Conservation (phyloP, 306 rosid genomes). For the Ziziphus jujuba region DNA sequence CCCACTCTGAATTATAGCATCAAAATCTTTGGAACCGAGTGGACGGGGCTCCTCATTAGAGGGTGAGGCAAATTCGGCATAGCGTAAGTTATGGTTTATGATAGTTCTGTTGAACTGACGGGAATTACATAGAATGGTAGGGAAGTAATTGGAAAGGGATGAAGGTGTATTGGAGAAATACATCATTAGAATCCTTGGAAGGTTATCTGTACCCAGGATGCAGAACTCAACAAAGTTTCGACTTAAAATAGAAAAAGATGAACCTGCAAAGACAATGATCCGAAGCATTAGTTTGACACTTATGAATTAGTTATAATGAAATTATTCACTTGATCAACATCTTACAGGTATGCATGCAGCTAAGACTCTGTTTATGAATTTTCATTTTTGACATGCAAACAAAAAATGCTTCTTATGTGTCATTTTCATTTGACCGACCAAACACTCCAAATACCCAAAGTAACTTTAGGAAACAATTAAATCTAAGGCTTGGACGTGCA, state of each 20-base stretch:
- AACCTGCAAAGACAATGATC: conserved; percentile 55
- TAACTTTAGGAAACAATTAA: no score
- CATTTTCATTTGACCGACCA: no score
- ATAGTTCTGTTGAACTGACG: conserved; percentile 66
- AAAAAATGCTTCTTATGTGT: no score
- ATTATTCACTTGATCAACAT: no score
- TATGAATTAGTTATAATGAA: background rate
- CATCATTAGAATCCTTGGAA: conserved; percentile 85
- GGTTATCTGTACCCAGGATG: conserved; percentile 76
- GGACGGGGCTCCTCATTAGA: conserved; percentile 34
- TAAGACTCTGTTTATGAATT: background rate
- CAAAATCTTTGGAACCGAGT: conserved; percentile 50
- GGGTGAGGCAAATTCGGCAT: conserved; percentile 38
- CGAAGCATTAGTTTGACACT: conserved; percentile 13
- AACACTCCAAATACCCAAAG: no score
- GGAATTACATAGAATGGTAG: conserved; percentile 85
- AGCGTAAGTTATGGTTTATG: conserved; percentile 69
- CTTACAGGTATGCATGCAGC: background rate
- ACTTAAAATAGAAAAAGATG: conserved; percentile 67
- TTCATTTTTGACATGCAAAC: background rate
- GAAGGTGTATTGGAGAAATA: conserved; percentile 85
- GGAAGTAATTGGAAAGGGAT: conserved; percentile 73
- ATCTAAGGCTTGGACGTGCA: no score
- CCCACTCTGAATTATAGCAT: conserved; percentile 64
- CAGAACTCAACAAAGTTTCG: conserved; percentile 83